Evolutionary conservation across 257 asterid genomes (phyloP).

Genomic region (Solanum appendiculatum): DNA sequence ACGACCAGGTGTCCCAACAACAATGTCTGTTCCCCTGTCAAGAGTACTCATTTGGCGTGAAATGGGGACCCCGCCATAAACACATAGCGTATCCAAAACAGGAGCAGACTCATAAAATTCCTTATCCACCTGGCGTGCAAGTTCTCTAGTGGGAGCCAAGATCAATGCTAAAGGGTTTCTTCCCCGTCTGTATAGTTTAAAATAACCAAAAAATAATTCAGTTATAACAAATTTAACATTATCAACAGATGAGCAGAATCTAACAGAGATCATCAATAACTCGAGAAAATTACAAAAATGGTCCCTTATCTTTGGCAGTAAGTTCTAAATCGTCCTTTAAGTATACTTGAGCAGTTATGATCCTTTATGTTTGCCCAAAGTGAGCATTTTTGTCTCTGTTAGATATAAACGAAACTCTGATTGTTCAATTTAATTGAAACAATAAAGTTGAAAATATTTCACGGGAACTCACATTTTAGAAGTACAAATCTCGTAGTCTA

Average conservation of each 20-base stretch:
- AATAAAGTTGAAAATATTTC: not conserved
- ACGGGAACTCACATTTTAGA: not conserved
- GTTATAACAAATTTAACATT: not conserved
- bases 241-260: not conserved
- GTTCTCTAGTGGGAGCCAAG: conserved; percentile 95
- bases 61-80: conserved; percentile 87
- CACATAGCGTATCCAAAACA: conserved; percentile 67
- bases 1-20: conserved; percentile 96
- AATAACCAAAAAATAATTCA: conserved; percentile 3
- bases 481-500: not conserved
- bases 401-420: not conserved
- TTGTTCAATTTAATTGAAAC: not conserved
- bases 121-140: conserved; percentile 85
- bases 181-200: conserved; percentile 46
- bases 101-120: conserved; percentile 79
- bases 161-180: conserved; percentile 69
- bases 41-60: conserved; percentile 73
- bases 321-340: not conserved
- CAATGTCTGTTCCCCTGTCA: conserved; percentile 70
- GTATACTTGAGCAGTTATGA: not conserved
- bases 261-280: not conserved
- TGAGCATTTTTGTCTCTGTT: not conserved
- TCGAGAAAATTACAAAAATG: not conserved
- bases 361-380: not conserved
- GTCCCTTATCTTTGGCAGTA: not conserved